These are phyloP conservation scores for Pouteria glomerata DNA, from an alignment of 148 eudicot genomes.

Conservation along the genomic window DNA sequence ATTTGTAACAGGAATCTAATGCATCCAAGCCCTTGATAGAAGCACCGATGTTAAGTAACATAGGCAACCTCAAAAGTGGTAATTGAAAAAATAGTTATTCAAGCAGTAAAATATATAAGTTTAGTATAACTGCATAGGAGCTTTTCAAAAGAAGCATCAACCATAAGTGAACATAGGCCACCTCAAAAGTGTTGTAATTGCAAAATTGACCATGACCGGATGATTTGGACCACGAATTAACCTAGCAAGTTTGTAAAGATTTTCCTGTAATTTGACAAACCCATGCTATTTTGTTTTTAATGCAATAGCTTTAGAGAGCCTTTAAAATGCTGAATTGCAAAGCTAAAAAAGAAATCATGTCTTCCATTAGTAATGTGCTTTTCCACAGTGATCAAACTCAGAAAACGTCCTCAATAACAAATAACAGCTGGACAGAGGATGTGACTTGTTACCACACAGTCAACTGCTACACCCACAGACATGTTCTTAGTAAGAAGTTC, in stretches of 20 bases:
- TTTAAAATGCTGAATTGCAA: not conserved
- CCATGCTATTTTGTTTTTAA: not conserved
- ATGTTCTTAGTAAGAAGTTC: constrained; percentile 19
- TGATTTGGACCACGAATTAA: not conserved
- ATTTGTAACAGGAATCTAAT: not conserved
- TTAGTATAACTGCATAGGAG: too few species aligned
- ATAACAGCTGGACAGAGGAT: not conserved
- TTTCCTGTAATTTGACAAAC: not conserved
- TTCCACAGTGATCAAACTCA: constrained; percentile 1
- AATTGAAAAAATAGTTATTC: not conserved
- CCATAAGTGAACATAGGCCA: not conserved
- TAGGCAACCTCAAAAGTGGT: not conserved
- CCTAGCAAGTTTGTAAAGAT: not conserved
- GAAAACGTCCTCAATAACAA: not conserved
- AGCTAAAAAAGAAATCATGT: not conserved
- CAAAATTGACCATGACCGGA: not conserved
- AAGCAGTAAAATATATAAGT: not conserved
- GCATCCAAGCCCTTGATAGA: constrained; percentile 4
- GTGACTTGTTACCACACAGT: constrained; percentile 27
- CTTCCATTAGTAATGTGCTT: not conserved
- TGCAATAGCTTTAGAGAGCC: not conserved
- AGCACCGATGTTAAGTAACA: not conserved
- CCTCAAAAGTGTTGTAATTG: not conserved
- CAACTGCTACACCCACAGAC: constrained; percentile 20
- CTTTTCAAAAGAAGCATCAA: not conserved